These are phyloP conservation scores for Cercis canadensis DNA, from an alignment of 306 rosid species.

Conservation along the genomic window DNA sequence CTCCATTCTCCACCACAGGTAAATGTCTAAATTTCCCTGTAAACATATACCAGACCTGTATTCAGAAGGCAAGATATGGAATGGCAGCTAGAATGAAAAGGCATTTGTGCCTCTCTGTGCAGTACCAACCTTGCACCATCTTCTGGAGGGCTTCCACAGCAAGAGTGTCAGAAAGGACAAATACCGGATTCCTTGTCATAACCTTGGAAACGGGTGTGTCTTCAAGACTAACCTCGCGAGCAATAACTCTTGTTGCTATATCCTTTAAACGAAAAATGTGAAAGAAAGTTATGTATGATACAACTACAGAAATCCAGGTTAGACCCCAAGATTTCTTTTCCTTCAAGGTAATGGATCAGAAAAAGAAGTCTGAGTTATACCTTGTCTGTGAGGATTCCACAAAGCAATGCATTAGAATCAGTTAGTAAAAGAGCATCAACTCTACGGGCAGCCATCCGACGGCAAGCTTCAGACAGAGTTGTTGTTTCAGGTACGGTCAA, in stretches of 20 bases:
- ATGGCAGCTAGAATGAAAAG: constrained; percentile 20
- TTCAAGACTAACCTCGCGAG: constrained; percentile 74
- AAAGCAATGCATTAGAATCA: constrained; percentile 92
- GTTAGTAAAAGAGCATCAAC: constrained; percentile 89
- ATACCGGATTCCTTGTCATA: constrained; percentile 91
- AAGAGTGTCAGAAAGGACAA: constrained; percentile 92
- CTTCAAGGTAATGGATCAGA: constrained; percentile 1
- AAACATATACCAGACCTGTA: constrained; percentile 34
- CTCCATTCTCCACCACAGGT: constrained; percentile 98
- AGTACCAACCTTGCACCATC: constrained; percentile 94
- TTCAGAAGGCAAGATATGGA: constrained; percentile 28
- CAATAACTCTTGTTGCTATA: constrained; percentile 84
- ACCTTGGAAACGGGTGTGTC: constrained; percentile 88
- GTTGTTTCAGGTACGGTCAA: constrained; percentile 89
- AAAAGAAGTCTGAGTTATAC: constrained; percentile 43
- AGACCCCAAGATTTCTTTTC: not conserved
- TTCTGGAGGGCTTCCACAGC: constrained; percentile 99
- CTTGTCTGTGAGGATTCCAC: constrained; percentile 99
- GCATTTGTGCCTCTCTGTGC: constrained; percentile 10
- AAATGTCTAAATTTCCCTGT: constrained; percentile 95
- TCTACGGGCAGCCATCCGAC: constrained; percentile 87
- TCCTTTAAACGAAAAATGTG: constrained; percentile 60
- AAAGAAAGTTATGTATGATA: constrained; percentile 19
- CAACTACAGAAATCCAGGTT: constrained; percentile 12
- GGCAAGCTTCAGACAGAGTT: constrained; percentile 81